phyloP scores from a whole-genome alignment of 1,139 yeast genomes.

The Wickerhamomyces sp. region DNA sequence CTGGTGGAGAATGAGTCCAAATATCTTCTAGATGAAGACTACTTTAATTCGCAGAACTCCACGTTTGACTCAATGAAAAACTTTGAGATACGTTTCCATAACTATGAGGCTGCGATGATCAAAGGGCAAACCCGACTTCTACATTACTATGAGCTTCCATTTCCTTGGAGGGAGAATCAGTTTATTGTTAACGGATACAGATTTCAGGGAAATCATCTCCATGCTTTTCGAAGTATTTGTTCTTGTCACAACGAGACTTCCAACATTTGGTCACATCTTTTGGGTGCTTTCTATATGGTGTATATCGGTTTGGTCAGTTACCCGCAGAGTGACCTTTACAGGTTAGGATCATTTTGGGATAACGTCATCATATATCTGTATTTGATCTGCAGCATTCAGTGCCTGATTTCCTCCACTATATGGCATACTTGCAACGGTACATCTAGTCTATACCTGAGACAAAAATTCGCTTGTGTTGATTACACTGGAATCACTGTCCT shows the following conservation, averaged over 20 bases:
- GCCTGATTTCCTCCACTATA: conserved; percentile 69
- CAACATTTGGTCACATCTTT: conserved; percentile 89
- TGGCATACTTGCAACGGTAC: conserved; percentile 95
- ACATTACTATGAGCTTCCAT: conserved; percentile 84
- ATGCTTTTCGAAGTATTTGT: conserved; percentile 53
- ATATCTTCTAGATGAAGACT: conserved; percentile 10
- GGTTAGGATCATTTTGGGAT: conserved; percentile 35
- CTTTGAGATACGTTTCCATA: conserved; percentile 40
- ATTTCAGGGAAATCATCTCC: conserved; percentile 60
- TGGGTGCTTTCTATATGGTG: conserved; percentile 58
- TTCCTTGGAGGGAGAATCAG: conserved; percentile 90
- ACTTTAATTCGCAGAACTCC: conserved; percentile 2
- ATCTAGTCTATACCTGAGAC: conserved; percentile 56
- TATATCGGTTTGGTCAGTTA: conserved; percentile 55
- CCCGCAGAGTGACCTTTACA: conserved; percentile 48
- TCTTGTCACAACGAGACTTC: conserved; percentile 82
- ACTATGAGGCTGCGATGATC: conserved; percentile 55
- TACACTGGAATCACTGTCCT: conserved; percentile 90
- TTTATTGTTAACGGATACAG: conserved; percentile 82
- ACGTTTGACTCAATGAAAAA: conserved; percentile 26
- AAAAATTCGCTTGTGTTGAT: conserved; percentile 86
- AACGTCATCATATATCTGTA: conserved; percentile 54
- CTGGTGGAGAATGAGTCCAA: conserved; percentile 30
- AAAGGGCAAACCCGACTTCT: conserved; percentile 54
- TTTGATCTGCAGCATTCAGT: conserved; percentile 66